Evolutionary conservation across 73 alveolate genomes (phyloP), one percentile per base, ranked within the genome.

Genomic region (Effrenium voratum): DNA sequence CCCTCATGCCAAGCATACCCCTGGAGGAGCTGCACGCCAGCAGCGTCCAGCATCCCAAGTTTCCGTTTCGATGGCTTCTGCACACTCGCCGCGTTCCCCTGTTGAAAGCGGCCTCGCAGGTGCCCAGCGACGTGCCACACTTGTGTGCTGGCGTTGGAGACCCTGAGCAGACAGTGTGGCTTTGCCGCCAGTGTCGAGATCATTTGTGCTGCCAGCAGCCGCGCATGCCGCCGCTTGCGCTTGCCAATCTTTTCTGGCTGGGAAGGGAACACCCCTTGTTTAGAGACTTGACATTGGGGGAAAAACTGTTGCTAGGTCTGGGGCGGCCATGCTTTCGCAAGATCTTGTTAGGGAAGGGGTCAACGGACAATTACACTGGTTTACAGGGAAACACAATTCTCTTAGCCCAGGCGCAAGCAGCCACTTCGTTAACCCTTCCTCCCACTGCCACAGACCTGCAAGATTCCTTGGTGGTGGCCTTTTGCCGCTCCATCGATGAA

Each of bases 281-380:
- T 28, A 45, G 28, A 45, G 44, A 45, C 15, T n/a, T 79, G 66
- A 44, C 40, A 19, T 40, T 45, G 0, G 90, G 68, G n/a, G 44
- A 44, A 3, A 47, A 66, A 13, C 38, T 79, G 28, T 43, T 79
- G 13, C 73, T 81, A 36, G 92, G 92, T 5, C 28, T 10, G 34
- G 92, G 92, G 8, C 75, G 75, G 2, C 45, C 68, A 26, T 46
- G 73, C 92, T 32, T 81, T 73, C 66, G 68, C 36, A 46, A 81
- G 52, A n/a, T 81, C n/a, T 81, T 81, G 15, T n/a, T 81, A 38
- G 92, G 92, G 5, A 46, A 81, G n/a, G 92, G 92, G 28, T 50
- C 72, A 36, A 36, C 44, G 1, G 75, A 50, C 46, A 75, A 81
- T 15, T 47, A 2, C 34, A 50, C 46, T 22, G 92, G 92, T 1